These are phyloP conservation scores for Pythium volutum DNA, from an alignment of 352 stramenopile genomes.

Conservation along the genomic window DNA sequence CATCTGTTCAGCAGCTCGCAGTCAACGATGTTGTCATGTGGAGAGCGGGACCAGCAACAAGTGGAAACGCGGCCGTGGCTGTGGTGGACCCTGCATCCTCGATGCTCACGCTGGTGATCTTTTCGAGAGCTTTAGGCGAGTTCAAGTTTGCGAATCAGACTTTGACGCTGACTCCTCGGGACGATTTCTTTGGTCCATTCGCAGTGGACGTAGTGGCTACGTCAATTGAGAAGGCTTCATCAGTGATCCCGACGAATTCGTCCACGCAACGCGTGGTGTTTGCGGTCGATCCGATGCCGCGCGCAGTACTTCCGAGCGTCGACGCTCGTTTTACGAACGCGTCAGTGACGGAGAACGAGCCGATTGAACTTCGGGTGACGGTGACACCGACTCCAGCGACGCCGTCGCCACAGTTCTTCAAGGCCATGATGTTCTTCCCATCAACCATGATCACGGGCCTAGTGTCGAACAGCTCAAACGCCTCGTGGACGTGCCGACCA, in stretches of 20 bases:
- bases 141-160: conserved; percentile 1
- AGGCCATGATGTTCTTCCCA: conserved; percentile 14
- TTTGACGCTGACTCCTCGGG: neutral
- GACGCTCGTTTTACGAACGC: neutral
- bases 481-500: conserved; percentile 4
- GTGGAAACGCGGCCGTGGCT: neutral
- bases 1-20: conserved; percentile 1
- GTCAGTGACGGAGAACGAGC: conserved; percentile 6
- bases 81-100: neutral
- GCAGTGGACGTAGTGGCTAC: conserved; percentile 6
- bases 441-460: neutral
- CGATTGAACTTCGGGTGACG: neutral
- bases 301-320: conserved; percentile 2
- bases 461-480: neutral
- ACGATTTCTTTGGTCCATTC: conserved; percentile 15
- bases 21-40: conserved; percentile 4
- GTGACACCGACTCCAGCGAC: neutral
- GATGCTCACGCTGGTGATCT: neutral
- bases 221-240: conserved; percentile 4
- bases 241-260: neutral
- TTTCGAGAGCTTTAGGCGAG: neutral
- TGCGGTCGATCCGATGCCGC: conserved; percentile 14
- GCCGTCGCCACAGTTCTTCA: conserved; percentile 2
- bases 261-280: neutral
- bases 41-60: neutral